Conservation (phyloP, 495 filamentous ascomycete species). For the Talaromyces stipitatus region DNA sequence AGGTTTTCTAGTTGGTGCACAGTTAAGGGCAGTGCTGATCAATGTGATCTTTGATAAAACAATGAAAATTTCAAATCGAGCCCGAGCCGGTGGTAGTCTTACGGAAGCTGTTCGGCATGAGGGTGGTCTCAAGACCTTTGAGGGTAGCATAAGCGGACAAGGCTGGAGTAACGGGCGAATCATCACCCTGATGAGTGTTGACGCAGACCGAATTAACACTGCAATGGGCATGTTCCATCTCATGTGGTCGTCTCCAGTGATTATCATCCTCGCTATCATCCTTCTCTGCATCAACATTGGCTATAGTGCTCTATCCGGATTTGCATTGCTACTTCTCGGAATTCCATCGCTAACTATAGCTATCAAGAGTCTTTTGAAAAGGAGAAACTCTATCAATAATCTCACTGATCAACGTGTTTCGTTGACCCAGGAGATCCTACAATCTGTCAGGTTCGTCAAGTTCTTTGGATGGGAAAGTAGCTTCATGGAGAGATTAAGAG, state of each 20-base stretch:
- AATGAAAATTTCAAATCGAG: conserved; percentile 71
- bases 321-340: conserved; percentile 69
- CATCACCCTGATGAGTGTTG: conserved; percentile 86
- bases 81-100: conserved; percentile 58
- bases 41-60: conserved; percentile 73
- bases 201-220: conserved; percentile 83
- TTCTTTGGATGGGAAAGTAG: conserved; percentile 90
- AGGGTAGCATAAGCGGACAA: conserved; percentile 28
- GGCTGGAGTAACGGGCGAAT: conserved; percentile 91
- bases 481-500: conserved; percentile 68
- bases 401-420: conserved; percentile 87
- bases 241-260: conserved; percentile 76
- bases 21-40: conserved; percentile 66
- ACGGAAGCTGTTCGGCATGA: conserved; percentile 31
- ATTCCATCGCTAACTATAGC: conserved; percentile 67
- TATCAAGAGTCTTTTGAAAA: conserved; percentile 60
- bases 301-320: conserved; percentile 83
- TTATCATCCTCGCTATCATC: conserved; percentile 67
- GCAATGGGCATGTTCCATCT: conserved; percentile 84
- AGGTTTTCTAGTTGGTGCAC: conserved; percentile 73
- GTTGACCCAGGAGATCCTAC: conserved; percentile 86
- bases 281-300: conserved; percentile 77
- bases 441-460: conserved; percentile 89
- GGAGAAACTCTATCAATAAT: conserved; percentile 75
- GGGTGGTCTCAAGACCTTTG: conserved; percentile 33